Evolutionary conservation across 768 basidiomycete genomes (phyloP).

Genomic region (Naematelia aurantialba): DNA sequence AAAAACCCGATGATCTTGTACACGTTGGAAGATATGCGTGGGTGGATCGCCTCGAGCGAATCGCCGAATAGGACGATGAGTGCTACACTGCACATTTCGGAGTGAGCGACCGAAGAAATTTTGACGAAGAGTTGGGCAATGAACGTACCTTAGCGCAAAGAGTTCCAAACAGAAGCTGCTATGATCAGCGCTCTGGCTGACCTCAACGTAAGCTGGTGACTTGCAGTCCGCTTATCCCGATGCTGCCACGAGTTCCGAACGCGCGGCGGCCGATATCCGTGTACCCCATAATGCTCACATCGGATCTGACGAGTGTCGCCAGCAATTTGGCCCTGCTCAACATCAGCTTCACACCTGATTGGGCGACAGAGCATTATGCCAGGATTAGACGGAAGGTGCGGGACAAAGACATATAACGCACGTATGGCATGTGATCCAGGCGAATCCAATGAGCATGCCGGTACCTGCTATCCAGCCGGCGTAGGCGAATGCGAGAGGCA

Average conservation of each 20-base stretch:
- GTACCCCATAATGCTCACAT: constrained; percentile 72
- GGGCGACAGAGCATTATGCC: not conserved
- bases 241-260: constrained; percentile 69
- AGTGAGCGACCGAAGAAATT: not conserved
- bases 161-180: constrained; percentile 77
- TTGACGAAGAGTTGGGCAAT: constrained; percentile 52
- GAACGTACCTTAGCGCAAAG: constrained; percentile 64
- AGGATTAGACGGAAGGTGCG: not conserved
- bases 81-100: constrained; percentile 56
- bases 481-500: constrained; percentile 85
- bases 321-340: constrained; percentile 74
- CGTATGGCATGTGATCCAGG: constrained; percentile 82
- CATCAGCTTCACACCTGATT: constrained; percentile 5
- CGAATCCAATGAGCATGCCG: constrained; percentile 69
- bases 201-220: constrained; percentile 1
- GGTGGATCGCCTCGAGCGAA: constrained; percentile 70
- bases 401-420: constrained; percentile 55
- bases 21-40: constrained; percentile 61
- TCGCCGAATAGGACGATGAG: constrained; percentile 88
- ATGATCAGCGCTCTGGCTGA: constrained; percentile 2
- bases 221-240: constrained; percentile 48
- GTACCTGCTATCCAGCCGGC: constrained; percentile 84
- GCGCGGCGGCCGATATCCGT: constrained; percentile 85
- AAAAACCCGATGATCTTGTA: constrained; percentile 73
- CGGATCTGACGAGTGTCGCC: constrained; percentile 67